Conservation (phyloP, 495 filamentous ascomycete genomes). For the Xylaria bambusicola region DNA sequence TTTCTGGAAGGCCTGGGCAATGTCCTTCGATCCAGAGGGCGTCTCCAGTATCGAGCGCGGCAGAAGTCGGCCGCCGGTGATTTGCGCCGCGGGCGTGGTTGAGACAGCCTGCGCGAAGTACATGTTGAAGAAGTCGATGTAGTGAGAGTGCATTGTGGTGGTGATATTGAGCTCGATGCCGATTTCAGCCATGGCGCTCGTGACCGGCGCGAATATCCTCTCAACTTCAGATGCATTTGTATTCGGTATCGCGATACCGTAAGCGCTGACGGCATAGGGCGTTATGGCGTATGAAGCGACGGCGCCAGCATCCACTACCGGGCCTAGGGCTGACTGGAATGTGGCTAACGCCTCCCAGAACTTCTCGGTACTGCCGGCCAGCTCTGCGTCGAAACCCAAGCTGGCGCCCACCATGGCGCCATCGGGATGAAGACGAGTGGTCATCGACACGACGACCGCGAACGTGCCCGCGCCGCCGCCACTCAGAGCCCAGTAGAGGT, state of each 20-base stretch:
- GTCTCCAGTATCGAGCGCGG: not conserved
- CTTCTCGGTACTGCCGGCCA: not conserved
- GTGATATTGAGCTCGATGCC: not conserved
- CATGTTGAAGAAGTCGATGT: not conserved
- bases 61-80: not conserved
- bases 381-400: not conserved
- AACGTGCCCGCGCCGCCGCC: slow-evolving; percentile 59
- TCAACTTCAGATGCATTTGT: not conserved
- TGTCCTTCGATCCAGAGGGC: slow-evolving; percentile 13
- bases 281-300: not conserved
- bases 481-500: slow-evolving; percentile 62
- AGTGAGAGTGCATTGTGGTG: not conserved
- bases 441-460: slow-evolving; percentile 51
- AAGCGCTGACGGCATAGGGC: not conserved
- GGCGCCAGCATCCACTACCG: not conserved
- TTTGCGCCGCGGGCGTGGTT: not conserved
- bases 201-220: not conserved
- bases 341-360: not conserved
- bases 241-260: not conserved
- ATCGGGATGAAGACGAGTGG: slow-evolving; percentile 39
- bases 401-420: slow-evolving; percentile 20
- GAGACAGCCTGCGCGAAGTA: not conserved
- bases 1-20: slow-evolving; percentile 37
- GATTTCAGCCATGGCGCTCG: not conserved
- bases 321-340: not conserved